Conservation (phyloP, 2,329 filamentous ascomycete genomes). For the Zarea fungicola region DNA sequence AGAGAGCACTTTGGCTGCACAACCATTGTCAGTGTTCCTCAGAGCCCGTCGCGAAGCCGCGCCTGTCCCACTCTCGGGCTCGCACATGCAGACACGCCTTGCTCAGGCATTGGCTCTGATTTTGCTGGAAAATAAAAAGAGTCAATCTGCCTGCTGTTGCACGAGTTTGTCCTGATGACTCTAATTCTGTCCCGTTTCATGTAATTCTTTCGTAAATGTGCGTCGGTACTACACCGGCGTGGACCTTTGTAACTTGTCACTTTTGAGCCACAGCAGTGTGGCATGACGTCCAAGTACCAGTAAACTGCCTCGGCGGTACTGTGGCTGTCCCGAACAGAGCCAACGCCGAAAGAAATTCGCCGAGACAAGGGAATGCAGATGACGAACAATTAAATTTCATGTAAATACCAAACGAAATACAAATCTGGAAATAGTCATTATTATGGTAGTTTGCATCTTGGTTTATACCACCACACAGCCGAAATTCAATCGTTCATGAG, state of each 20-base stretch:
- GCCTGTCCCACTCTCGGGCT: slow-evolving; percentile 6
- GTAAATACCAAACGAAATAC: too few relatives aligned
- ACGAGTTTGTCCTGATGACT: background rate
- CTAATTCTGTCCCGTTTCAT: background rate
- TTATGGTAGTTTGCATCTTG: background rate
- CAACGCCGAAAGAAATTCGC: background rate
- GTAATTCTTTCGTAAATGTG: background rate
- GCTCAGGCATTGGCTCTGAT: background rate
- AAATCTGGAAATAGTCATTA: background rate
- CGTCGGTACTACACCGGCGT: background rate
- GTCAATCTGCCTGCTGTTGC: background rate
- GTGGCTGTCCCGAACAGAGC: background rate
- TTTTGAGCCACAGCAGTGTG: slow-evolving; percentile 4
- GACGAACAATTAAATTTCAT: background rate
- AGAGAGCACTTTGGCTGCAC: background rate
- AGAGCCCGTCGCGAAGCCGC: slow-evolving; percentile 4
- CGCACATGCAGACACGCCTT: background rate
- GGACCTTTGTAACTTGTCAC: background rate
- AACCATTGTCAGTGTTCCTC: too few relatives aligned
- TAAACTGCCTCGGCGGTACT: background rate
- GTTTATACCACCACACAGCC: background rate
- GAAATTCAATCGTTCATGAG: background rate
- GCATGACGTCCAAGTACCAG: slow-evolving; percentile 11
- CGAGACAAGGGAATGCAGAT: background rate
- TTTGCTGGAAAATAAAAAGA: background rate